A percentile compares a stretch with the other conserved stretches of the same genome.
phyloP scores from a whole-genome alignment of 352 stramenopile species.

The Pythium brassicae region DNA sequence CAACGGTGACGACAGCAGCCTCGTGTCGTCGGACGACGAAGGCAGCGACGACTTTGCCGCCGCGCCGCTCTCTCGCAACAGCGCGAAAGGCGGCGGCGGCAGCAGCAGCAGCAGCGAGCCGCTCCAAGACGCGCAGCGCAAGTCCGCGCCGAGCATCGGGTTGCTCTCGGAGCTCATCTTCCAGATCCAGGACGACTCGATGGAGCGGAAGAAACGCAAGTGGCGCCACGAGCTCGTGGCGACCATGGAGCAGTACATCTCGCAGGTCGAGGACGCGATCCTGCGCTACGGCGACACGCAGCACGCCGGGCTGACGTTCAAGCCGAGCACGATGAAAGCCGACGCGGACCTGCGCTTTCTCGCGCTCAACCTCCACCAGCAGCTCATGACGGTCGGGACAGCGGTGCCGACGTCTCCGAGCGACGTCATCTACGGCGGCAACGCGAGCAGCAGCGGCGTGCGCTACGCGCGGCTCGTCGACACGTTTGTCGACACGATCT shows the following conservation, averaged over 20 bases:
- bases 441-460: conserved; percentile 24
- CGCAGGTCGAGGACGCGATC: conserved; percentile 74
- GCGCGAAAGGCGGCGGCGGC: conserved; percentile 13
- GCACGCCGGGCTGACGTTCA: conserved; percentile 73
- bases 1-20: conserved; percentile 7
- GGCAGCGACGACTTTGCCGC: conserved; percentile 2
- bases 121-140: conserved; percentile 18
- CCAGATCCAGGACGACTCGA: conserved; percentile 78
- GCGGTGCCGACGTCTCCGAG: conserved; percentile 56
- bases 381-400: conserved; percentile 74
- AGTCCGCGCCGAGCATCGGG: conserved; percentile 44
- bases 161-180: conserved; percentile 87
- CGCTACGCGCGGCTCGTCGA: conserved; percentile 54
- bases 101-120: conserved; percentile 1
- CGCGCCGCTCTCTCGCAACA: conserved; percentile 9
- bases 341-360: conserved; percentile 73
- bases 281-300: conserved; percentile 64
- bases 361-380: conserved; percentile 81
- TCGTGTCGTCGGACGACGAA: conserved; percentile 15
- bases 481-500: conserved; percentile 45
- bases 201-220: conserved; percentile 76
- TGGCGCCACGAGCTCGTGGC: conserved; percentile 70
- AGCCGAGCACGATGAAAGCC: conserved; percentile 86
- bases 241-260: conserved; percentile 81
- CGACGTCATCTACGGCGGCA: conserved; percentile 40